phyloP scores from a whole-genome alignment of 2,329 filamentous ascomycete species.

The Rhinocladiella mackenziei region DNA sequence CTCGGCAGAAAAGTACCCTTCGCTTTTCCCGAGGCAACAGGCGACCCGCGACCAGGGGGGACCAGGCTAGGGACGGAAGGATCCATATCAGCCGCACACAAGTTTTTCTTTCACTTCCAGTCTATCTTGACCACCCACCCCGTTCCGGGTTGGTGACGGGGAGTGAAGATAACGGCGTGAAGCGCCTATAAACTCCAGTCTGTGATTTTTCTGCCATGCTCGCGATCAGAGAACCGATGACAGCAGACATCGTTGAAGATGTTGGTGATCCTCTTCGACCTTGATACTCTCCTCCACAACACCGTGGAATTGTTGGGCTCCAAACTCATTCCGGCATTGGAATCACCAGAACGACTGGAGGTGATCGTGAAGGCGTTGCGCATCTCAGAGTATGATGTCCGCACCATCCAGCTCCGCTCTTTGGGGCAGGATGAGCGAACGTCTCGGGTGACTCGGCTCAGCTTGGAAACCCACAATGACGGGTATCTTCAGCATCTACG shows the following conservation, averaged over 20 bases:
- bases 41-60: no score
- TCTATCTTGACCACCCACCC: constrained; percentile 4
- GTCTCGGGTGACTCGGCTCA: constrained; percentile 12
- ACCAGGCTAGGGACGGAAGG: constrained; percentile 2
- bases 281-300: constrained; percentile 27
- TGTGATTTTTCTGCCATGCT: constrained; percentile 10
- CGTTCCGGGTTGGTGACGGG: no score
- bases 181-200: not conserved
- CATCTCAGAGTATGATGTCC: constrained; percentile 19
- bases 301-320: constrained; percentile 29
- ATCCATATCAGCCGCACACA: constrained; percentile 6
- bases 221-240: not conserved
- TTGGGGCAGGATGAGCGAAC: constrained; percentile 7
- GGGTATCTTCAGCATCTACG: constrained; percentile 27
- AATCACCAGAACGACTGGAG: constrained; percentile 25
- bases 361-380: constrained; percentile 25
- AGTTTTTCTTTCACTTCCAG: constrained; percentile 4
- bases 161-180: no score
- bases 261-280: constrained; percentile 29
- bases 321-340: constrained; percentile 26
- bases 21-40: constrained; percentile 1
- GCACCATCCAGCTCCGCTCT: constrained; percentile 11
- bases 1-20: not conserved
- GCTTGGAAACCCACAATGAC: constrained; percentile 19
- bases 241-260: constrained; percentile 19